Conservation (phyloP, 345 rosid genomes). For the Brassica rapa region DNA sequence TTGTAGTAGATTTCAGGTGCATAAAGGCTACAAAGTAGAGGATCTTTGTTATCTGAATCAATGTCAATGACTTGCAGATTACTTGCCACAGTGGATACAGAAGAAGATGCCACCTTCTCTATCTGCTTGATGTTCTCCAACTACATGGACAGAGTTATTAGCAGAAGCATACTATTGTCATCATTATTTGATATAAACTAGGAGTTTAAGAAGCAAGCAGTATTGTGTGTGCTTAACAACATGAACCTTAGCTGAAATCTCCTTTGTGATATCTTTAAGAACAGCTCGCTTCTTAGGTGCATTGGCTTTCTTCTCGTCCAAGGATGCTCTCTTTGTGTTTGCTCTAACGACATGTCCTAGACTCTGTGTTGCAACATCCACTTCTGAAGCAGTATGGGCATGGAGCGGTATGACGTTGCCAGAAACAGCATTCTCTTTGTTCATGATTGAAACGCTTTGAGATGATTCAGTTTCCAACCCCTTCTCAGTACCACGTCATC, state of each 20-base stretch:
- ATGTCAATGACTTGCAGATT: conserved; percentile 53
- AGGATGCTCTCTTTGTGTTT: conserved; percentile 54
- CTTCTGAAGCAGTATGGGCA: conserved; percentile 50
- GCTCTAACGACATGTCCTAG: conserved; percentile 39
- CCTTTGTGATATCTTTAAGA: conserved; percentile 74
- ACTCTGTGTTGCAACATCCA: conserved; percentile 40
- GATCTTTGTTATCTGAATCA: conserved; percentile 65
- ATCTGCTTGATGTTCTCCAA: conserved; percentile 47
- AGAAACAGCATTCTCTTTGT: conserved; percentile 48
- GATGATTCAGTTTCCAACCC: conserved; percentile 3
- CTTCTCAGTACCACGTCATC: conserved; percentile 10
- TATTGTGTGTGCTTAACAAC: conserved; percentile 31
- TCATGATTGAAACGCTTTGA: conserved; percentile 51
- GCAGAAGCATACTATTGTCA: background rate
- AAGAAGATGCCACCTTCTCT: conserved; percentile 49
- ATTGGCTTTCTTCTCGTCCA: conserved; percentile 50
- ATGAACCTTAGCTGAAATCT: conserved; percentile 51
- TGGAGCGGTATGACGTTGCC: conserved; percentile 41
- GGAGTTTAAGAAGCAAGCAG: background rate
- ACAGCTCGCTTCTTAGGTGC: conserved; percentile 65
- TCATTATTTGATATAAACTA: background rate
- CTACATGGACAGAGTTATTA: conserved; percentile 38
- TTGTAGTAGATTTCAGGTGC: conserved; percentile 70
- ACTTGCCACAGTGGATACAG: conserved; percentile 34
- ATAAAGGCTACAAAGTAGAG: conserved; percentile 73